Evolutionary conservation across 805 yeast species (phyloP).

Genomic region (Teunomyces barrocoloradensis): DNA sequence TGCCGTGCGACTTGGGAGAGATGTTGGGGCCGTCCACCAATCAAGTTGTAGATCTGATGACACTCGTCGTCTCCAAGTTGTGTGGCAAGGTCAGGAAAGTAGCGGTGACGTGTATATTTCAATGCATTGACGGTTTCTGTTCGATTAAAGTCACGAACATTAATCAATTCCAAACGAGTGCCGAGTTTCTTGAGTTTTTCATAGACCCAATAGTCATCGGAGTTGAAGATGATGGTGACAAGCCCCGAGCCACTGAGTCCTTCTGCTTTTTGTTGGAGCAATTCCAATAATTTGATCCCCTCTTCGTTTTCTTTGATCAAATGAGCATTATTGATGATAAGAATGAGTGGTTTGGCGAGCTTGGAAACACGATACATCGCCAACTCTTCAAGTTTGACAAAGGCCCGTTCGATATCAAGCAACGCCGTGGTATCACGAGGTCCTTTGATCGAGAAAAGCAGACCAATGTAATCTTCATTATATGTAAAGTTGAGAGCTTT

Average conservation of each 20-base stretch:
- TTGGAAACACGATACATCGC: slow-evolving; percentile 50
- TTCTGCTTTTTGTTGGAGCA: slow-evolving; percentile 83
- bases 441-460: slow-evolving; percentile 75
- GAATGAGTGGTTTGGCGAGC: slow-evolving; percentile 53
- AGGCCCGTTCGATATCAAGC: slow-evolving; percentile 79
- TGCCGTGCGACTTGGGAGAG: slow-evolving; percentile 67
- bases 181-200: slow-evolving; percentile 70
- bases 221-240: slow-evolving; percentile 67
- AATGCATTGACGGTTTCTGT: slow-evolving; percentile 55
- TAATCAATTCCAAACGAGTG: slow-evolving; percentile 70
- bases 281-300: slow-evolving; percentile 66
- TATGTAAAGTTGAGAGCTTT: slow-evolving; percentile 69
- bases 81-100: slow-evolving; percentile 26
- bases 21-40: slow-evolving; percentile 87
- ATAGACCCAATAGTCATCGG: slow-evolving; percentile 86
- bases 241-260: slow-evolving; percentile 69
- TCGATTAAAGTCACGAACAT: slow-evolving; percentile 61
- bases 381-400: slow-evolving; percentile 69
- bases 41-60: slow-evolving; percentile 57
- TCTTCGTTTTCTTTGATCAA: slow-evolving; percentile 73
- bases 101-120: slow-evolving; percentile 45
- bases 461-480: slow-evolving; percentile 81
- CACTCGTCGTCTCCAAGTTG: slow-evolving; percentile 35
- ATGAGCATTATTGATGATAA: slow-evolving; percentile 74
- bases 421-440: slow-evolving; percentile 84